A percentile compares a stretch with the other conserved stretches of the same genome.
phyloP scores from a whole-genome alignment of 208 protist genomes.

The Angomonas deanei region DNA sequence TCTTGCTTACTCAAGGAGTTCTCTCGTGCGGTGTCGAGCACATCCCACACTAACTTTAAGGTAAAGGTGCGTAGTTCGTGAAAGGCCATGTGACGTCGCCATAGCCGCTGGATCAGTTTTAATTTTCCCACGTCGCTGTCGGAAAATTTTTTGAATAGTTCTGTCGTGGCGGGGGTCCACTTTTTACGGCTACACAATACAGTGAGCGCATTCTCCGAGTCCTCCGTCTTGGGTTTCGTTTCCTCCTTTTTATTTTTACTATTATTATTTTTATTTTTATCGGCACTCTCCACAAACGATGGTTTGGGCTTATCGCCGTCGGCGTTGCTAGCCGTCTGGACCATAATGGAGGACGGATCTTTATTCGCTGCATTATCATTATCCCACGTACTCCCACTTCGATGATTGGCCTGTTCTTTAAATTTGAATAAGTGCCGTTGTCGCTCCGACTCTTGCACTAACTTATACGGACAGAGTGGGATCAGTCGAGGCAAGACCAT shows the following conservation, averaged over 20 bases:
- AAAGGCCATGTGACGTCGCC: constrained; percentile 25
- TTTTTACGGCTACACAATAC: background rate
- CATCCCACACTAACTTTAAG: constrained; percentile 35
- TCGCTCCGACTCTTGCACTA: constrained; percentile 47
- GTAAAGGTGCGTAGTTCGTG: constrained; percentile 32
- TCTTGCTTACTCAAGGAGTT: background rate
- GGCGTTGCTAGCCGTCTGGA: background rate
- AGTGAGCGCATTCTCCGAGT: too few relatives aligned
- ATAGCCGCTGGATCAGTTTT: constrained; percentile 32
- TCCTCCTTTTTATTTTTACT: too few relatives aligned
- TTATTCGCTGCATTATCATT: background rate
- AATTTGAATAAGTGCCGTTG: constrained; percentile 7
- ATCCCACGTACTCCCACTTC: background rate
- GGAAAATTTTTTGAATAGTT: constrained; percentile 3
- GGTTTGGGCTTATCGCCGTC: background rate
- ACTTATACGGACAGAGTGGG: constrained; percentile 50
- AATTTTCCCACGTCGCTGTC: constrained; percentile 7
- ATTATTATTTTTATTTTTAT: constrained; percentile 1
- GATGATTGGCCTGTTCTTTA: background rate
- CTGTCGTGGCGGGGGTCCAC: background rate
- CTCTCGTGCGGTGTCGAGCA: constrained; percentile 14
- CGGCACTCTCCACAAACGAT: too few relatives aligned
- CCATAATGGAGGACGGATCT: background rate
- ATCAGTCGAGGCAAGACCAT: constrained; percentile 69
- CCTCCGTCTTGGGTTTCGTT: too few relatives aligned